Conservation (phyloP, 2,329 filamentous ascomycete species). For the Penicillium vulpinum region DNA sequence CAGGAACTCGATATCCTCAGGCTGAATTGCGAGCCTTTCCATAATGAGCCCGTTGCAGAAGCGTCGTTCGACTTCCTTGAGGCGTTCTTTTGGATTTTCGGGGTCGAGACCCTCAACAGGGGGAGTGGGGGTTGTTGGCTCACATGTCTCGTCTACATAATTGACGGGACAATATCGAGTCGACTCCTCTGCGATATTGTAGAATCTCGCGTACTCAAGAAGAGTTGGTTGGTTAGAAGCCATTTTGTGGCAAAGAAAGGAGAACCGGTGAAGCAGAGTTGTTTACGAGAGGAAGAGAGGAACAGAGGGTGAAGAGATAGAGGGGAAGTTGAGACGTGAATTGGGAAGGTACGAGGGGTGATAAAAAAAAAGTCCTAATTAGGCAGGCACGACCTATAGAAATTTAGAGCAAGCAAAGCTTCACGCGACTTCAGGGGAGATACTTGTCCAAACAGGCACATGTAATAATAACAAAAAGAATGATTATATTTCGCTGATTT, state of each 20-base stretch:
- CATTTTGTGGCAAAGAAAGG: neutral
- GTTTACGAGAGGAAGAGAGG: neutral
- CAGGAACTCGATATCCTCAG: neutral
- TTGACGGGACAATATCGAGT: neutral
- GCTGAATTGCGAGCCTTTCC: neutral
- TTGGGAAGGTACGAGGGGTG: neutral
- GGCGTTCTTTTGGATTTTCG: neutral
- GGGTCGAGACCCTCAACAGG: neutral
- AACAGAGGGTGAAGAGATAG: neutral
- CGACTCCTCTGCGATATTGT: neutral
- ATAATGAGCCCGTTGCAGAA: neutral
- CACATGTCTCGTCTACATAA: neutral
- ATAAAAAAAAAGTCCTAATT: neutral
- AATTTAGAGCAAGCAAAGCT: neutral
- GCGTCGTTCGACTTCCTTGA: neutral
- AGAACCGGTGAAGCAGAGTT: neutral
- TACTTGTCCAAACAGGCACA: neutral
- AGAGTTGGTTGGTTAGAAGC: neutral
- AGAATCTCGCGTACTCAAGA: neutral
- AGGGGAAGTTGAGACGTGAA: neutral
- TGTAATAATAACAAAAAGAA: neutral
- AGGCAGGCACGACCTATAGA: neutral
- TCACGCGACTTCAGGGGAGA: neutral
- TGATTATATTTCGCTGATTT: conserved; percentile 1
- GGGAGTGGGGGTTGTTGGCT: neutral